Base-by-base conservation (phyloP, 78 protist genomes). In the Diacronema lutheri region DNA sequence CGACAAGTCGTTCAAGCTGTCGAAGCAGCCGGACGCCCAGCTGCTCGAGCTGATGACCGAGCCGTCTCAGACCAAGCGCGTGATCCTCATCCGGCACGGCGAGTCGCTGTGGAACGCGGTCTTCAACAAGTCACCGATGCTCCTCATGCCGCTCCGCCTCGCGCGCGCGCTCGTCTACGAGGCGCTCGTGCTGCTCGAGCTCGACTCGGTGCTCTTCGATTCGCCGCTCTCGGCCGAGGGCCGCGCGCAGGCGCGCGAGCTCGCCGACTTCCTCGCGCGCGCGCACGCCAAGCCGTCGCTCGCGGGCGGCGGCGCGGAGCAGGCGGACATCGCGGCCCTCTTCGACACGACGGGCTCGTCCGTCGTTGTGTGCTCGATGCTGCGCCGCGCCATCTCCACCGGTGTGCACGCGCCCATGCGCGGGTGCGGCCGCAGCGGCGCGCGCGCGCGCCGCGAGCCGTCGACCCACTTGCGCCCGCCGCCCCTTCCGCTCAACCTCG, bases 51-150 rank as follows among this genome's bases (percentile, higher is more conserved):
- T 3, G 50, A 7, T 44, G n/a, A n/a, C n/a, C 50, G 50, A 44
- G 50, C 50, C 50, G 50, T 7, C 7, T 7, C 16, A 3, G 7
- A 44, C 50, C 16, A 44, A 44, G 50, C 77, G 77, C 33, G 5
- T 69, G n/a, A 69, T 69, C 77, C 38, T 69, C 55, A 56, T 69
- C 56, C 77, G 77, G 5, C 77, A 69, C 33, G 77, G 77, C 56
- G 77, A 69, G 77, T 38, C 56, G 21, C 41, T 69, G n/a, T 69
- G 77, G 77, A 69, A 69, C 55, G 2, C 4, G 33, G 77, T 69
- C 14, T 69, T 69, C 55, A 69, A 69, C 55, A 6, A 46, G 9
- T 44, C 41, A 5, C 38, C 38, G 10, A 23, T 11, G 29, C 77
- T 46, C 23, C 38, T 46, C n/a, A 16, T 69, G 29, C 46, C 38